Evolutionary conservation across 768 basidiomycete genomes (phyloP), one percentile per base, ranked within the genome.

Genomic region (Russula sp.): DNA sequence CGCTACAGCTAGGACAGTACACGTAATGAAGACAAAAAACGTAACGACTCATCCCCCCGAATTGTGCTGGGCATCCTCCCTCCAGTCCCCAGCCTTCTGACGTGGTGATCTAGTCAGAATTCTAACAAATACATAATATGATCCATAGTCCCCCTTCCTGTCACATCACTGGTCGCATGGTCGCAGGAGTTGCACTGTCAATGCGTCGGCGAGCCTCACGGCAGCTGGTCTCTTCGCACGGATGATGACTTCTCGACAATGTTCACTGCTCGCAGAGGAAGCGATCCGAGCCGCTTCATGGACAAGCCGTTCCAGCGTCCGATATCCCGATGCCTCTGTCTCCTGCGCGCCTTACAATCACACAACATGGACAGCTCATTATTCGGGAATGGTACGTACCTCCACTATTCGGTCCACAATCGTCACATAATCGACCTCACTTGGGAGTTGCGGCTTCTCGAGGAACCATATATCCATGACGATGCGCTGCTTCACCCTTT

Each of bases 271-370:
- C 20, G 41, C 52, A 11, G 34, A 36, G 11, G 55, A 60, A 29
- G 64, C 64, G n/a, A 54, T 57, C 51, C 50, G 60, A 10, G 55
- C 25, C 20, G 60, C 46, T 41, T 61, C 64, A 11, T 61, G 56
- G 18, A 65, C 64, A 8, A 61, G 53, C 20, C 47, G 52, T 35
- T 61, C 60, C 29, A 65, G 51, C 51, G 56, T 61, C 20, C 45
- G 54, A 41, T 56, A 43, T 43, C 39, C 36, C 22, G 43, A 52
- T 29, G 29, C 34, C 52, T 65, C 64, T 18, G 47, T 50, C 22
- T 43, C 56, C 56, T 58, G 25, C 57, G 34, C 41, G 34, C 25
- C 60, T 22, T 43, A 29, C 52, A 38, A 48, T 49, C 46, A 41
- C n/a, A 35, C 38, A 32, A 36, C 25, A 41, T 41, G 52, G 13